A percentile compares a stretch with the other conserved stretches of the same genome.
These are phyloP conservation scores for Trichoderma virens DNA, from an alignment of 495 filamentous ascomycete species.

Conservation along the genomic window DNA sequence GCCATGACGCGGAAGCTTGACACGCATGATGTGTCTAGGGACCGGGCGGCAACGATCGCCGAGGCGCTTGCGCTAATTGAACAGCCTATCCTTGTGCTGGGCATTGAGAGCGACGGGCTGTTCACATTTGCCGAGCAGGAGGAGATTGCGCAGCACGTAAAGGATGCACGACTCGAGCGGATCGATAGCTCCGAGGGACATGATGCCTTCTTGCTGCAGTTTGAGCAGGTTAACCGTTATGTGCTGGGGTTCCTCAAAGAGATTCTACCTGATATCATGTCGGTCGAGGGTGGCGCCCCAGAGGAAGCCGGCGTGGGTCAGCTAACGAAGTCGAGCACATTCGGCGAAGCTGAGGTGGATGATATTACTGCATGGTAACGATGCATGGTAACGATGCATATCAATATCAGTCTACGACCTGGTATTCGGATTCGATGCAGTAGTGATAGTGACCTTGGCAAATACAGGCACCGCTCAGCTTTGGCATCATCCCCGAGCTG, in stretches of 20 bases:
- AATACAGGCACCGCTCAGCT: too few relatives aligned
- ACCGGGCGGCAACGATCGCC: conserved; percentile 54
- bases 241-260: conserved; percentile 78
- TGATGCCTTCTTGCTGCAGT: conserved; percentile 92
- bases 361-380: conserved; percentile 92
- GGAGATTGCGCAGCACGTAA: conserved; percentile 78
- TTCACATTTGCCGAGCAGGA: conserved; percentile 96
- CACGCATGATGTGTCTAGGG: conserved; percentile 85
- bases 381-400: background rate
- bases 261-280: conserved; percentile 81
- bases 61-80: conserved; percentile 73
- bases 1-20: conserved; percentile 98
- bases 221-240: conserved; percentile 89
- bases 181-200: conserved; percentile 94
- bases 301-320: conserved; percentile 39
- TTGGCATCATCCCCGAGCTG: too few relatives aligned
- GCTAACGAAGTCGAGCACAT: conserved; percentile 72
- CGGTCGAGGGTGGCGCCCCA: conserved; percentile 42
- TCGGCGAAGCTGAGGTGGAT: conserved; percentile 92
- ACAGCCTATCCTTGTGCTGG: conserved; percentile 82
- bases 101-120: conserved; percentile 89
- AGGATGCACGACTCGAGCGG: conserved; percentile 64
- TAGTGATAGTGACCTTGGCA: too few relatives aligned
- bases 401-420: background rate
- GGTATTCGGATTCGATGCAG: too few relatives aligned